Evolutionary conservation across 2,329 filamentous ascomycete genomes (phyloP).

Genomic region (Talaromyces atroroseus): DNA sequence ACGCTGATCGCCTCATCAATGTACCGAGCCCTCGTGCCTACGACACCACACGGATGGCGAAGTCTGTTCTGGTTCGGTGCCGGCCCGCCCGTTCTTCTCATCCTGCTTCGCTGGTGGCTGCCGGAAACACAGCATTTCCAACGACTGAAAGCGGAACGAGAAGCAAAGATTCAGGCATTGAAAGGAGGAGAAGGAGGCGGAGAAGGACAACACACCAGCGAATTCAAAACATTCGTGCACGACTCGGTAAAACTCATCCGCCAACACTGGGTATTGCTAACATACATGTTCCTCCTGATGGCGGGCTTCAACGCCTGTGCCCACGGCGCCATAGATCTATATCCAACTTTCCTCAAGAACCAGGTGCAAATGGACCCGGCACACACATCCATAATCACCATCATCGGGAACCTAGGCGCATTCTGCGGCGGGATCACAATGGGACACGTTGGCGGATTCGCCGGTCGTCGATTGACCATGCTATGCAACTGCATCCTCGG

Average conservation of each 20-base stretch:
- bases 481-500: slow-evolving; percentile 28
- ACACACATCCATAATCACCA: slow-evolving; percentile 29
- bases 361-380: slow-evolving; percentile 27
- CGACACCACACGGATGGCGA: slow-evolving; percentile 31
- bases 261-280: slow-evolving; percentile 31
- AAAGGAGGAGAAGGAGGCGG: neutral
- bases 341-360: slow-evolving; percentile 37
- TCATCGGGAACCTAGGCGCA: slow-evolving; percentile 31
- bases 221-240: slow-evolving; percentile 16
- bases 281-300: slow-evolving; percentile 34
- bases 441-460: slow-evolving; percentile 33
- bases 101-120: slow-evolving; percentile 65
- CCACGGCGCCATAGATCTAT: slow-evolving; percentile 37
- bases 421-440: slow-evolving; percentile 29
- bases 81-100: slow-evolving; percentile 42
- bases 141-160: slow-evolving; percentile 20
- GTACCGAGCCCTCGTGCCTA: slow-evolving; percentile 30
- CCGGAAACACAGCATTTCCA: slow-evolving; percentile 68
- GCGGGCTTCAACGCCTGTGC: slow-evolving; percentile 31
- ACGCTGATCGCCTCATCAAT: slow-evolving; percentile 33
- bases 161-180: slow-evolving; percentile 14
- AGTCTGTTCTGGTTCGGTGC: slow-evolving; percentile 35
- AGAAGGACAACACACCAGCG: neutral
- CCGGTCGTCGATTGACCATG: slow-evolving; percentile 34
- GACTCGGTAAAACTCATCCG: slow-evolving; percentile 20